Evolutionary conservation across 495 filamentous ascomycete genomes (phyloP).

Genomic region (Penicillium cinerascens): DNA sequence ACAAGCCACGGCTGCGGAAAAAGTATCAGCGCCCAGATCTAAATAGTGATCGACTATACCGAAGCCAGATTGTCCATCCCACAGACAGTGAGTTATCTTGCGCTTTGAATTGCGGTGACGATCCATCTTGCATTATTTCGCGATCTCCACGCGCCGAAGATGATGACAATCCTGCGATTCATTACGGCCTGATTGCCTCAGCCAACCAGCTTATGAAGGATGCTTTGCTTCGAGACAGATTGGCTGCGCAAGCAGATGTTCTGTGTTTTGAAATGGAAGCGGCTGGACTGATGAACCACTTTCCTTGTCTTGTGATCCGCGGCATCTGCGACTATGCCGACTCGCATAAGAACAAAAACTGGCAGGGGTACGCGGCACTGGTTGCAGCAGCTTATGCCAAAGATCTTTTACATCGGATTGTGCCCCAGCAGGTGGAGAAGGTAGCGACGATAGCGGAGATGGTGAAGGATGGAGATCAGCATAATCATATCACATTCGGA

Average conservation of each 20-base stretch:
- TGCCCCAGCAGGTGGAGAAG: neutral
- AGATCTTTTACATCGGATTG: neutral
- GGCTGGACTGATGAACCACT: conserved; percentile 35
- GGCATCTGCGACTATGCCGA: conserved; percentile 21
- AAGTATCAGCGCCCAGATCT: conserved; percentile 27
- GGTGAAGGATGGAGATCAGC: no score
- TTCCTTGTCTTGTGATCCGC: conserved; percentile 34
- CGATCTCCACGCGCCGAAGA: conserved; percentile 22
- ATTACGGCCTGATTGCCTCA: conserved; percentile 29
- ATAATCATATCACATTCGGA: no score
- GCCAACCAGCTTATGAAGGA: conserved; percentile 26
- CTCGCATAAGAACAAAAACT: neutral
- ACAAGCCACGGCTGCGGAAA: conserved; percentile 13
- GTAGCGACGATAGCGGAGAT: neutral
- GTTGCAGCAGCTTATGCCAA: neutral
- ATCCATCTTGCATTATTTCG: conserved; percentile 19
- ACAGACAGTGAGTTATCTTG: conserved; percentile 17
- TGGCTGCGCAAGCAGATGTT: conserved; percentile 29
- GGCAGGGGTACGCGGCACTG: neutral
- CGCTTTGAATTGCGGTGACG: conserved; percentile 18
- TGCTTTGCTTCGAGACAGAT: conserved; percentile 21
- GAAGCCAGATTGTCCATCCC: conserved; percentile 22
- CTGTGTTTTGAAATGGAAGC: conserved; percentile 43
- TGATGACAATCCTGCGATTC: conserved; percentile 22
- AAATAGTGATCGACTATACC: conserved; percentile 34